phyloP scores from a whole-genome alignment of 768 basidiomycete genomes.

The Trichaptum fuscoviolaceum region DNA sequence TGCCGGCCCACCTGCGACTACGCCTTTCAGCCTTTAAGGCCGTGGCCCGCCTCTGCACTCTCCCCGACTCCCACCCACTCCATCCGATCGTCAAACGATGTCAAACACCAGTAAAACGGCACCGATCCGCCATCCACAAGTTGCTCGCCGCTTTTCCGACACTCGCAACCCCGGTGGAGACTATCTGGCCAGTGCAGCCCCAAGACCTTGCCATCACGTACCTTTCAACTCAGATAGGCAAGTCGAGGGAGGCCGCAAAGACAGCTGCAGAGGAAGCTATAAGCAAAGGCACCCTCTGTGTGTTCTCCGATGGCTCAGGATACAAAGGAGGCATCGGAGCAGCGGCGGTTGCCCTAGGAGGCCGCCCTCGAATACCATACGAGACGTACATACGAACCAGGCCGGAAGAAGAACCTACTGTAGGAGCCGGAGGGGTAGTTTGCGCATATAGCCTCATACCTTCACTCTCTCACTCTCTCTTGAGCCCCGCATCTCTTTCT shows the following conservation, averaged over 20 bases:
- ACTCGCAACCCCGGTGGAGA: slow-evolving; percentile 3
- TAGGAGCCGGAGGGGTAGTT: no score
- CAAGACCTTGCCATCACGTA: no score
- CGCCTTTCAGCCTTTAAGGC: slow-evolving; percentile 6
- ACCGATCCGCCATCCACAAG: background rate
- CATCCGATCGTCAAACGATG: background rate
- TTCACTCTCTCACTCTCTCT: no score
- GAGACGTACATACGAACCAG: background rate
- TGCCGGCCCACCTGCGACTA: slow-evolving; percentile 9
- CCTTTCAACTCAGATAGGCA: slow-evolving; percentile 4
- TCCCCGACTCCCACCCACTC: slow-evolving; percentile 14
- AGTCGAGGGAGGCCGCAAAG: slow-evolving; percentile 2
- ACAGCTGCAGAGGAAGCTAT: slow-evolving; percentile 9
- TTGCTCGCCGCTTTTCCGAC: slow-evolving; percentile 9
- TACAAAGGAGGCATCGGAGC: slow-evolving; percentile 14
- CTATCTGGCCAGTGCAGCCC: background rate
- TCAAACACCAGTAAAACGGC: no score
- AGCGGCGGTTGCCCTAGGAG: slow-evolving; percentile 3
- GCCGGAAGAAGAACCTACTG: background rate
- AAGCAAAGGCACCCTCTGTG: background rate
- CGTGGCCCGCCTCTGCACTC: slow-evolving; percentile 8
- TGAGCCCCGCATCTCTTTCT: no score
- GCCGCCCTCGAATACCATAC: no score
- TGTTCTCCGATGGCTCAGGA: slow-evolving; percentile 18
- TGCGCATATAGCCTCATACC: no score